Conservation (phyloP, 2,329 filamentous ascomycete genomes). For the Colletotrichum incanum region DNA sequence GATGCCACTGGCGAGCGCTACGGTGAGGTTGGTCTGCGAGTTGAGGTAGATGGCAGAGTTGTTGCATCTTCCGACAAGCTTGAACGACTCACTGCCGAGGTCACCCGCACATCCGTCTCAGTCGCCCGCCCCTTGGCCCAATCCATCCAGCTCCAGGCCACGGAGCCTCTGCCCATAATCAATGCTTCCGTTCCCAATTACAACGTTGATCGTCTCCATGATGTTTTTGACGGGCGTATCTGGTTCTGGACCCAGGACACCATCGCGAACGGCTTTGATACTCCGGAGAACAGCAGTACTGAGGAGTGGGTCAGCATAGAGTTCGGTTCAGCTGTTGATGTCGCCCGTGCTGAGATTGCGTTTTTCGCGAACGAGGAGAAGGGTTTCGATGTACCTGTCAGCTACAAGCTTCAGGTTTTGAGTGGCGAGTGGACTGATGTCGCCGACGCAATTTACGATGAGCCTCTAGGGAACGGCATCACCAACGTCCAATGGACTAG, state of each 20-base stretch:
- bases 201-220: constrained; percentile 23
- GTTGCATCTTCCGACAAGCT: constrained; percentile 33
- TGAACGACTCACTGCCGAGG: constrained; percentile 14
- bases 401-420: constrained; percentile 22
- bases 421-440: constrained; percentile 25
- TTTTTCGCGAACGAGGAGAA: constrained; percentile 31
- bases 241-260: constrained; percentile 33
- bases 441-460: constrained; percentile 8
- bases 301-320: constrained; percentile 32
- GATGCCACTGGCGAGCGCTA: constrained; percentile 58
- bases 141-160: constrained; percentile 18
- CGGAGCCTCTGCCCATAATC: constrained; percentile 5
- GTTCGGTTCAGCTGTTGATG: constrained; percentile 4
- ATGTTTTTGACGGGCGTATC: constrained; percentile 28
- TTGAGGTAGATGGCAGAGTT: constrained; percentile 55
- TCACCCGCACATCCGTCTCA: constrained; percentile 3
- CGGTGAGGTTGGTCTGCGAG: constrained; percentile 52
- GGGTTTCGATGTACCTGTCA: constrained; percentile 21
- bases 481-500: constrained; percentile 30
- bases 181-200: constrained; percentile 24
- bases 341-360: constrained; percentile 15
- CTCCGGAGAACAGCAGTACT: constrained; percentile 8
- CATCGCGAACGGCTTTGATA: constrained; percentile 23
- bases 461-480: constrained; percentile 23
- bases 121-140: constrained; percentile 18